Evolutionary conservation across 192 early-diverging fungal species (phyloP).

Genomic region (Globomyces pollinis-pini): DNA sequence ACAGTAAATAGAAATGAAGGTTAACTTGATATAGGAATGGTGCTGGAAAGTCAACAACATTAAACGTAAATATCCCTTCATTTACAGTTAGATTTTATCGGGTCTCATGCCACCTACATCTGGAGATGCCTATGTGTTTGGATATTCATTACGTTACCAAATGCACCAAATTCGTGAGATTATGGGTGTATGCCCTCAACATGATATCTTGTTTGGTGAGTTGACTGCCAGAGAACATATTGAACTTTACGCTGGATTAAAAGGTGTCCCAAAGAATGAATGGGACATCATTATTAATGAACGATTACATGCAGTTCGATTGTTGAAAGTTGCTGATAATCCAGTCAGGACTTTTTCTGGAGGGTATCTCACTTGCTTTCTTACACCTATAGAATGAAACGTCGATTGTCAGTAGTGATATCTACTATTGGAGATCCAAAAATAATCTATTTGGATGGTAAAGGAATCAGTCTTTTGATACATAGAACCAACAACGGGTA

Average conservation of each 20-base stretch:
- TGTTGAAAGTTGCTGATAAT: constrained; percentile 57
- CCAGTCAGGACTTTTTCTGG: constrained; percentile 62
- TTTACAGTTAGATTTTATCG: constrained; percentile 46
- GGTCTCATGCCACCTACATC: constrained; percentile 57
- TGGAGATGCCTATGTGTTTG: constrained; percentile 65
- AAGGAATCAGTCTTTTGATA: not conserved
- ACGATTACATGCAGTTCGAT: constrained; percentile 56
- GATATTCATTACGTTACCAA: constrained; percentile 43
- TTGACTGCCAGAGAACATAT: constrained; percentile 69
- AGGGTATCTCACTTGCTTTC: constrained; percentile 33
- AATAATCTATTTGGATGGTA: constrained; percentile 39
- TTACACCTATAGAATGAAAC: constrained; percentile 64
- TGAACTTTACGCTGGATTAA: constrained; percentile 64
- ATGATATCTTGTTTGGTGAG: constrained; percentile 69
- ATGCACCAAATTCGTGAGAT: constrained; percentile 59
- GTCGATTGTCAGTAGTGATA: constrained; percentile 52
- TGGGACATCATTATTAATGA: constrained; percentile 53
- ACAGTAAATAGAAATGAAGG: too few species aligned
- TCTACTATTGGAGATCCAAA: constrained; percentile 54
- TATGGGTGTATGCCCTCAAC: constrained; percentile 73
- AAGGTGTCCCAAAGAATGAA: constrained; percentile 51
- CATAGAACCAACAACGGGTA: constrained; percentile 53
- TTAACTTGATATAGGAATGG: too few species aligned
- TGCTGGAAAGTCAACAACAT: constrained; percentile 72
- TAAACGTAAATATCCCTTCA: constrained; percentile 40